Evolutionary conservation across 2,329 filamentous ascomycete genomes (phyloP), one percentile per base, ranked within the genome.

Genomic region (Stagonosporopsis vannaccii): DNA sequence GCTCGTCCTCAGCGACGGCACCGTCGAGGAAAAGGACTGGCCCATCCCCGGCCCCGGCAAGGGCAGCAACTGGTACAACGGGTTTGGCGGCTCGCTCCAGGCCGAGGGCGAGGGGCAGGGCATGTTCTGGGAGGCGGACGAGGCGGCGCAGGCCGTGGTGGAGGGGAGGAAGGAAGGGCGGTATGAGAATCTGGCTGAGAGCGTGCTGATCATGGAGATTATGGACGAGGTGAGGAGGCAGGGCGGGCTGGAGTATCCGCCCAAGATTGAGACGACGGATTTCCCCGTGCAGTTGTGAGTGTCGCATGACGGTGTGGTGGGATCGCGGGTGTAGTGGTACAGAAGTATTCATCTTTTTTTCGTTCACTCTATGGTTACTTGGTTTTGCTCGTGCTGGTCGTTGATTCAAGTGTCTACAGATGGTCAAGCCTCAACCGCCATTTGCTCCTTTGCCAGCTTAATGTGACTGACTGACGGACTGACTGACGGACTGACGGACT

Each of bases 51-150:
- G 79, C 5, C 80, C 80, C 7, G 79, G 79, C n/a, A 74, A 77
- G 62, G 78, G 78, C 22, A 78, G 74, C 45, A 77, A 76, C 6
- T 82, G 78, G 77, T 72, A 74, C 65, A 82, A 81, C 53, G 80
- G 80, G 26, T 82, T 81, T 52, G 77, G 75, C 15, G 75, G 69
- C 36, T 60, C 60, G 23, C 69, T 65, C 50, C 72, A 80, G 28
- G 78, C 84, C 55, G 85, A 86, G 25, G 83, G 81, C 13, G 77
- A 81, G 65, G 91, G 91, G 11, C 88, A 91, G 62, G 92, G 91
- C 45, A 95, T 96, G 90, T 95, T 91, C 78, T 94, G 89, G 89
- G 90, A 93, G 75, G 91, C 91, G 1, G 90, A 93, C 73, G 90
- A 92, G 79, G 89, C 86, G 62, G 90, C 88, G 25, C 82, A 87